These are phyloP conservation scores for Sporothrix euskadiensis DNA, from an alignment of 2,329 filamentous ascomycete genomes.

Conservation along the genomic window DNA sequence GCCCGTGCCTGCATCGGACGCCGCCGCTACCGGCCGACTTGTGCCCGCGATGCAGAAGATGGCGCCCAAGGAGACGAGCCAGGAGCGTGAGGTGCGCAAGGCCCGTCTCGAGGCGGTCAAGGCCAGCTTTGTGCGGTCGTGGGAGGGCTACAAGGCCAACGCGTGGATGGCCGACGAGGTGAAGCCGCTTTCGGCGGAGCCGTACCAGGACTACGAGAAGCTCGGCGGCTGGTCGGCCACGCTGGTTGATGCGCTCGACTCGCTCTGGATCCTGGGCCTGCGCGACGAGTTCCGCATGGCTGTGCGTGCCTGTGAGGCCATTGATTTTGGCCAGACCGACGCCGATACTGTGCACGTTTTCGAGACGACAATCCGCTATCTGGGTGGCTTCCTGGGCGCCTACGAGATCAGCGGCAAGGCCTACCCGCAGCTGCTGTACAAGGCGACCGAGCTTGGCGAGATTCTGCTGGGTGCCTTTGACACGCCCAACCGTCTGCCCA, in stretches of 20 bases:
- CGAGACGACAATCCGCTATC: constrained; percentile 70
- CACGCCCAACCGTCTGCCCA: constrained; percentile 67
- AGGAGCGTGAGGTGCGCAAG: constrained; percentile 41
- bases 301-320: constrained; percentile 55
- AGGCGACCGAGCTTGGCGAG: constrained; percentile 64
- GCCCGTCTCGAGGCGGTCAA: constrained; percentile 49
- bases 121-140: constrained; percentile 56
- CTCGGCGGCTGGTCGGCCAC: constrained; percentile 66
- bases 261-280: constrained; percentile 72
- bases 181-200: constrained; percentile 54
- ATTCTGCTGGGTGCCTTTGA: constrained; percentile 67
- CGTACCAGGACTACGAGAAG: constrained; percentile 54
- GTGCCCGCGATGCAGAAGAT: constrained; percentile 64
- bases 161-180: constrained; percentile 68
- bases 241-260: constrained; percentile 67
- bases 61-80: constrained; percentile 49
- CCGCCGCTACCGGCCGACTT: constrained; percentile 34
- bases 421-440: constrained; percentile 56
- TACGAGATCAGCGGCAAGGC: constrained; percentile 64
- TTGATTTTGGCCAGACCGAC: constrained; percentile 61
- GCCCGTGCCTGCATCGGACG: constrained; percentile 45
- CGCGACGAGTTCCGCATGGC: constrained; percentile 65
- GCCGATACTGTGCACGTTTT: constrained; percentile 62
- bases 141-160: constrained; percentile 60
- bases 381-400: constrained; percentile 68